Base-by-base conservation (phyloP, 164 flowering plant species). In the Litsea cubeba region DNA sequence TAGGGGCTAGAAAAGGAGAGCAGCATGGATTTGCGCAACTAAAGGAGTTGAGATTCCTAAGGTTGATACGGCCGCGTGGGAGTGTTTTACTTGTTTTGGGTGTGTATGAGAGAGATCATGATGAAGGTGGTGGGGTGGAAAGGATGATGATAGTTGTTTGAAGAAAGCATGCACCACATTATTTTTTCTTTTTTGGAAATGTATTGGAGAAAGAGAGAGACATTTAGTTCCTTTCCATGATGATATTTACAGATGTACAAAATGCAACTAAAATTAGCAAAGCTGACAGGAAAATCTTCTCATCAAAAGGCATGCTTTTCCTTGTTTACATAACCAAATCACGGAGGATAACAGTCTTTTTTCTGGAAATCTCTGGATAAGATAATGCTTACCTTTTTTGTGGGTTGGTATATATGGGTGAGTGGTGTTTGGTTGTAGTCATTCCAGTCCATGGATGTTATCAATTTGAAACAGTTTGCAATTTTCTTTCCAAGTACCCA, bases 21-120 rank as follows among this genome's bases (percentile, higher is more conserved):
- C 81, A 70, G 85, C 87, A 74, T 88, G 79, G 89, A 77, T 86
- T 83, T 86, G 81, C 80, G 83, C 15, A 76, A 80, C 76, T 62
- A 40, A 49, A 25, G 18, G 51, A 72, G 50, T 28, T 70, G 79
- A 71, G 80, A 69, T 80, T 83, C 80, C 82, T 79, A 54, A 82
- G 81, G 84, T 71, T 81, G 91, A 85, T 87, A 81, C 77, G 79
- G 69, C 69, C 86, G 88, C 89, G 85, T 87, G 90, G 79, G 69
- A 40, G 54, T 40, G 35, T 64, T 51, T 57, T 22, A 4, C 15
- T 66, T 22, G 28, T 69, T 28, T 46, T 46, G 28, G 11, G 28
- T 66, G 69, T 30, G 8, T 66, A 28, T 30, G 20, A 23, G 23
- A 25, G 22, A 10, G 2, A 58, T 71, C 50, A 71, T 71, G 73